Percentiles rank a stretch among this genome's conserved stretches.
Conservation (phyloP, 2,329 filamentous ascomycete species). For the Alternaria postmessia region DNA sequence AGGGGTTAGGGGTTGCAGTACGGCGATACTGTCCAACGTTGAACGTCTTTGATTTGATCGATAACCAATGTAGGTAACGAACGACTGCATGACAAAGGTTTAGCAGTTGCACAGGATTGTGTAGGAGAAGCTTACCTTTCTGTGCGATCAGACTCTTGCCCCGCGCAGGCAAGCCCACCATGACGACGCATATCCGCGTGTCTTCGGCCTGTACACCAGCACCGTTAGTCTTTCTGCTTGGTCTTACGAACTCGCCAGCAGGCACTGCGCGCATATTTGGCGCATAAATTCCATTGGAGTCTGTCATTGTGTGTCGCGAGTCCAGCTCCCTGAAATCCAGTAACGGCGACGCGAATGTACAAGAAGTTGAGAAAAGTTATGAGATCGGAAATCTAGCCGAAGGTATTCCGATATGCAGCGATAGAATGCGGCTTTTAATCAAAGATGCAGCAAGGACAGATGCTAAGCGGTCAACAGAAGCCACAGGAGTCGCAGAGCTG, state of each 20-base stretch:
- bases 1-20: conserved; percentile 85
- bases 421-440: conserved; percentile 28
- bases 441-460: conserved; percentile 17
- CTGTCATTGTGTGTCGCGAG: conserved; percentile 40
- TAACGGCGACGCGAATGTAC: conserved; percentile 20
- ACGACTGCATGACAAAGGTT: conserved; percentile 45
- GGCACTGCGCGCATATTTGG: conserved; percentile 52
- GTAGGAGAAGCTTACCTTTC: conserved; percentile 71
- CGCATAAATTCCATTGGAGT: conserved; percentile 49
- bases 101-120: conserved; percentile 8
- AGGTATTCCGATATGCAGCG: conserved; percentile 41
- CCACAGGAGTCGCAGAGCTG: conserved; percentile 12
- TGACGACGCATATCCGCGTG: conserved; percentile 96
- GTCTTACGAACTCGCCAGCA: conserved; percentile 55
- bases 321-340: conserved; percentile 35
- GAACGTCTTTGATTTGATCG: conserved; percentile 91
- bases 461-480: conserved; percentile 30
- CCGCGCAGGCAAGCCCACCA: conserved; percentile 94
- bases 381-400: conserved; percentile 39
- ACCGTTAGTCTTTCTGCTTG: conserved; percentile 62
- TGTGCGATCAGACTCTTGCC: conserved; percentile 98
- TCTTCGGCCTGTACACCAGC: conserved; percentile 89
- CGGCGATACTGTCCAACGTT: conserved; percentile 97
- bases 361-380: conserved; percentile 29
- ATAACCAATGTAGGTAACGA: conserved; percentile 95